Base-by-base conservation (phyloP, 1,284 basidiomycete genomes). In the Butyriboletus appendiculatus region DNA sequence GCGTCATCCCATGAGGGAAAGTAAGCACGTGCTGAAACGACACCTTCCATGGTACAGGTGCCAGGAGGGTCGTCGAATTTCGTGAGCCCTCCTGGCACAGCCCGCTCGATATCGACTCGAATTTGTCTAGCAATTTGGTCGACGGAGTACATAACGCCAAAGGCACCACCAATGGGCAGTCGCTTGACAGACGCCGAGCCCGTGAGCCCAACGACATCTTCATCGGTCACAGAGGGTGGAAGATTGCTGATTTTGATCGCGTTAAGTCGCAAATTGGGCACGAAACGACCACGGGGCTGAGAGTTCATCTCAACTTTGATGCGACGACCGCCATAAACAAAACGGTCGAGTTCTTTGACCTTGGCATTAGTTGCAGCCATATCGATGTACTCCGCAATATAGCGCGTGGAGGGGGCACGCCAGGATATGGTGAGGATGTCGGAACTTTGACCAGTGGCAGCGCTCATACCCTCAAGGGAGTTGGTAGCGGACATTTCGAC, bases 1-100 rank as follows among this genome's bases (percentile, higher is more conserved):
- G 79, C 80, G 2, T 71, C 68, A n/a, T 80, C 76, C 78, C 77
- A 81, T 14, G 70, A 69, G 4, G 69, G 58, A 59, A 83, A 83
- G 24, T 71, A 71, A 6, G 72, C 76, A 51, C 69, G 75, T 4
- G 75, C 67, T 5, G 54, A 63, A 18, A 73, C 58, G 38, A 67
- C 59, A 15, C 71, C 72, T 9, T 70, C 59, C 32, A 48, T 18
- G n/a, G 26, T 44, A 38, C 59, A 56, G 5, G 52, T 39, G 8
- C n/a, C 42, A 3, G 63, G 33, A 30, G 65, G 67, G 16, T 56
- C 33, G 5, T 69, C 67, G 14, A 66, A 67, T 37, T 44, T 51
- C 41, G 26, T 38, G 4, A 63, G 50, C 7, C 52, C 53, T 20
- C 51, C 48, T 3, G 64, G 62, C 46, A 67, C 34, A 15, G 48